Evolutionary conservation across 495 filamentous ascomycete species (phyloP), one percentile per base, ranked within the genome.

Genomic region (Penicillium lividum): DNA sequence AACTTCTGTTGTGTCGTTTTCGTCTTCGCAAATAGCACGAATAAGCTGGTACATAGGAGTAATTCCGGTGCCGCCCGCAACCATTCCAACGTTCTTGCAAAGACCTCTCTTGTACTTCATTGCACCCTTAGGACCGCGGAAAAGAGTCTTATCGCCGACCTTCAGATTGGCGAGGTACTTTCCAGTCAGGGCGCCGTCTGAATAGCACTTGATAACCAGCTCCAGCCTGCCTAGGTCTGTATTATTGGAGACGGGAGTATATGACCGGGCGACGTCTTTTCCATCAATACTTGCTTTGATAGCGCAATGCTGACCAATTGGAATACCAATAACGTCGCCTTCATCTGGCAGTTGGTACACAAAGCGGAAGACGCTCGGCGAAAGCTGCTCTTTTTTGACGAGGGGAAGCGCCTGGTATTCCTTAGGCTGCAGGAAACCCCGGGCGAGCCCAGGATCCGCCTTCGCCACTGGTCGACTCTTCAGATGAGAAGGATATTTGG

Each of bases 11-110:
- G 68, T 73, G 52, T 84, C 81, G 16, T 56, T 62, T 6, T 75
- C 68, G 49, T 80, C 73, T 56, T 82, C 74, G 61, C 79, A 78
- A 34, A 84, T 83, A 31, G 77, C 76, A 16, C 77, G 76, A 52
- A 83, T 76, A 16, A 84, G 60, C 56, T 80, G 79, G 66, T 74
- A 84, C 76, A 82, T 81, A 13, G 82, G 83, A 25, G 82, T 85
- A 49, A 85, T 83, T 7, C 82, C 82, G 0, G 81, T 80, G 2
- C 82, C 82, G 47, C 81, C 81, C 5, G 79, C 81, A 11, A 84
- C 60, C 69, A 82, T 76, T 9, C 79, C 73, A 31, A 83, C 71
- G 22, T 64, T 63, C 44, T 68, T 66, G 51, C 66, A 69, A 9
- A 71, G 64, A 10, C 65, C 69, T 27, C 65, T 69, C 7, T 53